A percentile compares a stretch with the other conserved stretches of the same genome.
Conservation (phyloP, 2,329 filamentous ascomycete species). For the Cytospora leucostoma region DNA sequence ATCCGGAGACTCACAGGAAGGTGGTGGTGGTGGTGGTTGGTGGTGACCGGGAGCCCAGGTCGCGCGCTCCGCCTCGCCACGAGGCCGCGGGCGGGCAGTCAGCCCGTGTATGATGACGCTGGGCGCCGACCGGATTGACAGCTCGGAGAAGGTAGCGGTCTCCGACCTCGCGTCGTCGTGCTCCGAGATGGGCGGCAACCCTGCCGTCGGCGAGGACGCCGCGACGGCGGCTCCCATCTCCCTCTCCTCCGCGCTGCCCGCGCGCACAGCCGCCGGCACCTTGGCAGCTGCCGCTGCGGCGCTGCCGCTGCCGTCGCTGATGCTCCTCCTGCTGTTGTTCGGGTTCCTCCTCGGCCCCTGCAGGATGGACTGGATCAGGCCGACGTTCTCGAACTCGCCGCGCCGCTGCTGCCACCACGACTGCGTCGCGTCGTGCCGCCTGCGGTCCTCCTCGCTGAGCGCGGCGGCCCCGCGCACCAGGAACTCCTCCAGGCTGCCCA, state of each 20-base stretch:
- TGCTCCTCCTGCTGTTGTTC: too few species aligned
- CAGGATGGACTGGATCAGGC: constrained; percentile 23
- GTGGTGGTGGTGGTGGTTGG: not conserved
- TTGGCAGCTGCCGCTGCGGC: too few species aligned
- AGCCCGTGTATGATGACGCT: constrained; percentile 10
- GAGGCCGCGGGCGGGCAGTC: constrained; percentile 17
- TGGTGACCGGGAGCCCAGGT: not conserved
- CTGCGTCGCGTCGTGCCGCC: constrained; percentile 15
- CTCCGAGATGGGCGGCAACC: constrained; percentile 17
- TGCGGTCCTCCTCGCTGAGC: constrained; percentile 24
- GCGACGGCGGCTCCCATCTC: constrained; percentile 12
- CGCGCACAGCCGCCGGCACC: not conserved
- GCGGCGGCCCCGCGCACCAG: constrained; percentile 18
- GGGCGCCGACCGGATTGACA: constrained; percentile 16
- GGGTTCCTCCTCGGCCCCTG: constrained; percentile 12
- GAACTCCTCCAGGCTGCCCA: constrained; percentile 19
- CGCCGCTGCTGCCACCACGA: constrained; percentile 26
- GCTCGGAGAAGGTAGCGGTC: constrained; percentile 16
- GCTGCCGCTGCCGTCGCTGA: not conserved
- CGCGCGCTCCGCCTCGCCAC: not conserved
- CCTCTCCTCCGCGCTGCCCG: not conserved
- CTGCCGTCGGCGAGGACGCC: constrained; percentile 1
- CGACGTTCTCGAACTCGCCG: constrained; percentile 26
- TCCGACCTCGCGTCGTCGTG: constrained; percentile 22
- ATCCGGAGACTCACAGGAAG: constrained; percentile 5